Evolutionary conservation across 108 stramenopile genomes (phyloP).

Genomic region (Mediolabrus comicus): DNA sequence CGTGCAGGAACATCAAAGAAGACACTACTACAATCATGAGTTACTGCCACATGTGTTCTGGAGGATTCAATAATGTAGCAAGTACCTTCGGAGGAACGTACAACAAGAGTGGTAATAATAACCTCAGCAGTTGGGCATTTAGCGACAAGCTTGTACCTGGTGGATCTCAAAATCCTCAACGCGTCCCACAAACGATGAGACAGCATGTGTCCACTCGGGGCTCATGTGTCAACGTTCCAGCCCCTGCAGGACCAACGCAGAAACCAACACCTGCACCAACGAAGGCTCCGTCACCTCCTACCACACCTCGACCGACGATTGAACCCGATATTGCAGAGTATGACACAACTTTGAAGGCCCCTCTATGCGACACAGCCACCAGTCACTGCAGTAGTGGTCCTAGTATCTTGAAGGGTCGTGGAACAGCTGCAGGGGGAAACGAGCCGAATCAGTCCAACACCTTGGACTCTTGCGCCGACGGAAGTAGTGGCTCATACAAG

Average conservation of each 20-base stretch:
- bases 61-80: conserved; percentile 13
- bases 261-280: conserved; percentile 1
- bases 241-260: background rate
- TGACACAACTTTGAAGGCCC: conserved; percentile 4
- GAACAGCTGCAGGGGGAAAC: background rate
- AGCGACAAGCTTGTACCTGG: conserved; percentile 14
- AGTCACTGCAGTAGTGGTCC: background rate
- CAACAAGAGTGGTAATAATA: conserved; percentile 10
- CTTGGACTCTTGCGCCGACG: conserved; percentile 15
- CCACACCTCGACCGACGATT: background rate
- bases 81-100: conserved; percentile 34
- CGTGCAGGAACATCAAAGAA: background rate
- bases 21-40: conserved; percentile 26
- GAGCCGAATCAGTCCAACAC: conserved; percentile 17
- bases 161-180: conserved; percentile 6
- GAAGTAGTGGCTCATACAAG: conserved; percentile 10
- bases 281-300: background rate
- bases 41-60: conserved; percentile 29
- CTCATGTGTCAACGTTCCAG: background rate
- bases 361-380: background rate
- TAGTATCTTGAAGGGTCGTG: conserved; percentile 22
- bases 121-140: conserved; percentile 17
- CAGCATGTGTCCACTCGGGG: conserved; percentile 19
- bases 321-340: conserved; percentile 4
- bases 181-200: conserved; percentile 20